phyloP scores from a whole-genome alignment of 2,329 filamentous ascomycete species.

The Pseudohalonectria lignicola region DNA sequence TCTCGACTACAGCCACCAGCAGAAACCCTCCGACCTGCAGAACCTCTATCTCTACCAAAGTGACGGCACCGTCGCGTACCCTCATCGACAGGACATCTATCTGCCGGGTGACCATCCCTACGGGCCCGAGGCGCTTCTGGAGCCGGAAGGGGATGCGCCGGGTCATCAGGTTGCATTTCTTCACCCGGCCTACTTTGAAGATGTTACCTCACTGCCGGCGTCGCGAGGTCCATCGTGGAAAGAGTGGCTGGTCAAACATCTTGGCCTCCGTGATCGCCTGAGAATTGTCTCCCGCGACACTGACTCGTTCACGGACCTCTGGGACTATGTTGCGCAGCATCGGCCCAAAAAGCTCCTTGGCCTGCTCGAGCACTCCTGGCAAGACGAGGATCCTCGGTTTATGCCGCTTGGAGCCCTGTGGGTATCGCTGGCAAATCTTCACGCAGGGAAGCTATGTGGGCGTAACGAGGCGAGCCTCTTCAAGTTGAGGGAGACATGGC shows the following conservation, averaged over 20 bases:
- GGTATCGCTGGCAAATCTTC: too few species aligned
- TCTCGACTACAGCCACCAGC: constrained; percentile 3
- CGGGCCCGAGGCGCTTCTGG: constrained; percentile 8
- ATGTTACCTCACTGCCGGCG: not conserved
- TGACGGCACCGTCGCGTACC: not conserved
- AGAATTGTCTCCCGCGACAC: not conserved
- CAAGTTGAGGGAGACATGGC: not conserved
- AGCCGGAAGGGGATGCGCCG: constrained; percentile 5
- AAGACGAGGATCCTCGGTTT: not conserved
- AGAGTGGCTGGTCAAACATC: constrained; percentile 6
- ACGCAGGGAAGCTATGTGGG: not conserved
- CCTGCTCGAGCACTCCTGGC: not conserved
- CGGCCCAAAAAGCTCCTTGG: constrained; percentile 11
- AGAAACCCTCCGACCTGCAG: not conserved
- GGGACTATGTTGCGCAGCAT: constrained; percentile 6
- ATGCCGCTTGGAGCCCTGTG: too few species aligned
- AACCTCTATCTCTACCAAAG: not conserved
- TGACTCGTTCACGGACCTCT: not conserved
- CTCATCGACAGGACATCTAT: constrained; percentile 4
- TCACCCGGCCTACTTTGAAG: constrained; percentile 6
- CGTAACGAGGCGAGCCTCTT: too few species aligned
- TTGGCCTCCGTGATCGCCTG: not conserved
- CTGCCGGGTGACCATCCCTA: constrained; percentile 7
- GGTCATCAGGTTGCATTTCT: constrained; percentile 6
- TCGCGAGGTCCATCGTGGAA: not conserved